Evolutionary conservation across 179 eudicot genomes (phyloP), one percentile per base, ranked within the genome.

Genomic region (Sideroxylon spinosum): DNA sequence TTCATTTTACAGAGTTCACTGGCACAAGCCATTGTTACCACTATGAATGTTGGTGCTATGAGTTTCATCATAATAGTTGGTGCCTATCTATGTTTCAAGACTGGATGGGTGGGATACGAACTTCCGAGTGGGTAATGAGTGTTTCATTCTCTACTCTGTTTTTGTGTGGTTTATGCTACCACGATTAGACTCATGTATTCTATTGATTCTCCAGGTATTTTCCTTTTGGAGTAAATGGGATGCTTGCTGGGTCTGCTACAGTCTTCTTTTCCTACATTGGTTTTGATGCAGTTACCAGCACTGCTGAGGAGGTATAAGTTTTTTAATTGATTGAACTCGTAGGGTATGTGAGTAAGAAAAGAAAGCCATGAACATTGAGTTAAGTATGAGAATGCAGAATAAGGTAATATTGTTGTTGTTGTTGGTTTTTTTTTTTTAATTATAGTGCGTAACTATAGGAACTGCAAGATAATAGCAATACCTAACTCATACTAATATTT

Each of bases 231-330:
- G 72, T 87, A 12, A 87, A 83, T 76, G 93, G 93, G 29, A 82
- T 91, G 64, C 86, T 91, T 78, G 83, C 90, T 81, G 95, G 93
- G 32, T 88, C 95, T 50, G 91, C 95, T 55, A 90, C 91, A 4
- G 87, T 88, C 52, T 91, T 91, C 88, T 91, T 84, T 81, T 90
- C 95, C 14, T 91, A 88, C 55, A 85, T 91, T 78, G 95, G 95
- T 56, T 91, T 91, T 85, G 95, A 91, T 85, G 74, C 95, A 65
- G 88, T 91, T 76, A 82, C 95, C 53, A 88, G 93, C 81, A 85
- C 95, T 61, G 95, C 91, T 48, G 95, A 91, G 79, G 95, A 91
- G 93, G 95, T 91, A 85, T 25, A 66, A 10, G 48, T 67, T 29
- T 37, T 37, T 37, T 37, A 19, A 49, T 23, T 25, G 4, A 46